A percentile compares a stretch with the other conserved stretches of the same genome.
These are phyloP conservation scores for Candida tunisiensis DNA, from an alignment of 1,139 yeast species.

Conservation along the genomic window DNA sequence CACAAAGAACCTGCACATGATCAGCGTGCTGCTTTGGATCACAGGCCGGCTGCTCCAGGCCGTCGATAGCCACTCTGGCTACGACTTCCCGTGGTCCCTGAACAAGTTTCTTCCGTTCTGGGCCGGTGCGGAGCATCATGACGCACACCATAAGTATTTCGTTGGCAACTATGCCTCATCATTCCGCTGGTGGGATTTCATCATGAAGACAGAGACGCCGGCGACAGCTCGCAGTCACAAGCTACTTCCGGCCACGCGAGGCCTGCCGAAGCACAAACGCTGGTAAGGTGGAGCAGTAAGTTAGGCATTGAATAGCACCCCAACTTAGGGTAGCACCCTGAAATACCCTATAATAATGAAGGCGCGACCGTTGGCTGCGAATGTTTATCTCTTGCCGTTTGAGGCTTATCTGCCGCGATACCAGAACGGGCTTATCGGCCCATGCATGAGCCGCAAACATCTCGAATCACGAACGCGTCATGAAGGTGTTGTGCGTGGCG, in stretches of 20 bases:
- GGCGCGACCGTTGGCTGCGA: no score
- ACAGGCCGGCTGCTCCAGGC: constrained; percentile 80
- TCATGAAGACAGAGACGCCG: constrained; percentile 50
- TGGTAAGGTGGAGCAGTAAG: no score
- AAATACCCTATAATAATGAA: background rate
- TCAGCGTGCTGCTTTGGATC: constrained; percentile 79
- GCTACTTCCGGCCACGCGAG: constrained; percentile 7
- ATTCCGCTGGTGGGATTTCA: constrained; percentile 87
- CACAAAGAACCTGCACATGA: constrained; percentile 49
- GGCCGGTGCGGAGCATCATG: constrained; percentile 99
- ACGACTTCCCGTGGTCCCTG: constrained; percentile 92
- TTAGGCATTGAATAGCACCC: no score
- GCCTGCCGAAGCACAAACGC: constrained; percentile 6
- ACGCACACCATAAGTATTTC: constrained; percentile 87
- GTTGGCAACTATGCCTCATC: constrained; percentile 85
- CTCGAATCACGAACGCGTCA: constrained; percentile 9
- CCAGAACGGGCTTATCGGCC: background rate
- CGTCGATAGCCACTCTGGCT: constrained; percentile 92
- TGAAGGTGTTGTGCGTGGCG: constrained; percentile 85
- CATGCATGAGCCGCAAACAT: background rate
- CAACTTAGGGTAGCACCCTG: background rate
- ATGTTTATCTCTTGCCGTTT: background rate
- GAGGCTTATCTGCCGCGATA: constrained; percentile 1
- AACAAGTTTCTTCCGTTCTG: constrained; percentile 84
- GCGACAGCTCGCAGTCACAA: constrained; percentile 33